Evolutionary conservation across 2,329 filamentous ascomycete species (phyloP).

Genomic region (Verticillium nonalfalfae): DNA sequence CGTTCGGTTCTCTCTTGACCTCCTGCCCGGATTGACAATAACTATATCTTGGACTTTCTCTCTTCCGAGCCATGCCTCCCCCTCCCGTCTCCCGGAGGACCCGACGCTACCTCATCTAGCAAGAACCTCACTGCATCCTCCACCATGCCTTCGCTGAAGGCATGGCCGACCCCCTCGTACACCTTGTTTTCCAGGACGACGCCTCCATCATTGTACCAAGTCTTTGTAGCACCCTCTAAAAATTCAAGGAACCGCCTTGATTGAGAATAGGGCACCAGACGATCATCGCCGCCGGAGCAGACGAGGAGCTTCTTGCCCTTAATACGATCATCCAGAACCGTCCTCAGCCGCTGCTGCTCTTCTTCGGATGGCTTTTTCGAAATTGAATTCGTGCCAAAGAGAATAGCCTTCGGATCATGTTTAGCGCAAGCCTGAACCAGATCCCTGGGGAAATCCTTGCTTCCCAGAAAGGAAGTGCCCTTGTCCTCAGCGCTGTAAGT

Average conservation of each 20-base stretch:
- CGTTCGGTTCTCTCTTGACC: no score
- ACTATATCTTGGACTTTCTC: conserved; percentile 21
- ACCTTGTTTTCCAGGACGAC: conserved; percentile 58
- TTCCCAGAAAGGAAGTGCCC: conserved; percentile 65
- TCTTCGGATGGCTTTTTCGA: conserved; percentile 20
- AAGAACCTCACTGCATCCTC: conserved; percentile 60
- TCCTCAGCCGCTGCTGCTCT: conserved; percentile 36
- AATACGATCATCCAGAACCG: conserved; percentile 41
- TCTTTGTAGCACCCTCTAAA: conserved; percentile 46
- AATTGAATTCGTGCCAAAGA: conserved; percentile 50
- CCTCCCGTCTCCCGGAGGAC: conserved; percentile 10
- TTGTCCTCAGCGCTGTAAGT: conserved; percentile 51
- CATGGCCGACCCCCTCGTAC: conserved; percentile 63
- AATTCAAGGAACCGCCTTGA: conserved; percentile 55
- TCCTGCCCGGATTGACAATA: not conserved
- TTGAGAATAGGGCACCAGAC: conserved; percentile 63
- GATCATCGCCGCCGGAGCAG: conserved; percentile 61
- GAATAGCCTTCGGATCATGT: conserved; percentile 68
- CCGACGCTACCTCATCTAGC: conserved; percentile 33
- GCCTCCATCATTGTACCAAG: conserved; percentile 48
- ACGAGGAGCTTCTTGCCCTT: conserved; percentile 58
- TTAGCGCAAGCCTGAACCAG: conserved; percentile 57
- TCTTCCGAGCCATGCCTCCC: conserved; percentile 4
- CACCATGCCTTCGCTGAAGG: conserved; percentile 63
- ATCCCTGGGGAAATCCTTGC: conserved; percentile 65